Percentiles rank a stretch among this genome's conserved stretches.
These are phyloP conservation scores for Pythium vanterpoolii DNA, from an alignment of 352 stramenopile genomes.

Conservation along the genomic window DNA sequence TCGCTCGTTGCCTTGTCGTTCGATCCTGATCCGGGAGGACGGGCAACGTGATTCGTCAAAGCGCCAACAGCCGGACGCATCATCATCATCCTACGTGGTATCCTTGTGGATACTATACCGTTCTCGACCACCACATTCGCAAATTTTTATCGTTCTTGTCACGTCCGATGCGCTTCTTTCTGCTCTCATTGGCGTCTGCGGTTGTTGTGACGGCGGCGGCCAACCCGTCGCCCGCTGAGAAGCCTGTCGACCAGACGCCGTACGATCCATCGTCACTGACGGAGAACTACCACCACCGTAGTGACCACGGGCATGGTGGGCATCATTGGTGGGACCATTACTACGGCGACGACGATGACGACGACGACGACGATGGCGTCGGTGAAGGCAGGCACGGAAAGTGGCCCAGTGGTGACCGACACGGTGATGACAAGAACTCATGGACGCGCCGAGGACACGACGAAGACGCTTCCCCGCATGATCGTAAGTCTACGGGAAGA, in stretches of 20 bases:
- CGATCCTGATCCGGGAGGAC: background rate
- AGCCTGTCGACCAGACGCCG: background rate
- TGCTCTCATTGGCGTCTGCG: background rate
- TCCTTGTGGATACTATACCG: background rate
- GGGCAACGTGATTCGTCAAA: conserved; percentile 1
- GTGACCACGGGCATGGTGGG: background rate
- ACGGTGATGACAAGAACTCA: background rate
- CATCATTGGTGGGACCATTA: conserved; percentile 3
- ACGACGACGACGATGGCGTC: background rate
- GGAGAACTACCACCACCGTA: background rate
- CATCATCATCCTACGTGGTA: too few species aligned
- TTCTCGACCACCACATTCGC: background rate
- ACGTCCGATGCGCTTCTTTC: background rate
- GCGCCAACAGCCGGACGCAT: background rate
- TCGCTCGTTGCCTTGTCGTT: background rate
- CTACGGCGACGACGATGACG: background rate
- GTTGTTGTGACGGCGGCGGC: background rate
- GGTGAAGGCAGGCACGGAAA: background rate
- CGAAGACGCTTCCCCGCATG: too few species aligned
- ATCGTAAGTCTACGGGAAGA: background rate
- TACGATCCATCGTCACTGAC: background rate
- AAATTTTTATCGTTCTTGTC: background rate
- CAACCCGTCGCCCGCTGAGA: background rate
- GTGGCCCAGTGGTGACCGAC: background rate
- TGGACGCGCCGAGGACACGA: background rate